Evolutionary conservation across 1,139 yeast species (phyloP).

Genomic region (Pichia sp.): DNA sequence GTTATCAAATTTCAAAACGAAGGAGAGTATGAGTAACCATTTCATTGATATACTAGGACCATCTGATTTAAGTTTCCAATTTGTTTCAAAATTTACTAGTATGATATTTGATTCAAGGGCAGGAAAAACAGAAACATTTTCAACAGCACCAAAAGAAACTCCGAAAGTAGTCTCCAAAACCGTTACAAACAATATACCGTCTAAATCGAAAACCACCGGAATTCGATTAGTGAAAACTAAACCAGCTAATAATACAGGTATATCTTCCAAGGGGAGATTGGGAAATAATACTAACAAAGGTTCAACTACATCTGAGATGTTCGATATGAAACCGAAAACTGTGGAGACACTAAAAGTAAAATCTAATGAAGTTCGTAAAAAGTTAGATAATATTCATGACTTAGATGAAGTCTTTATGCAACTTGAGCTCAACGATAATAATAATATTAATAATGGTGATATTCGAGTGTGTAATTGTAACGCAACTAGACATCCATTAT

Average conservation of each 20-base stretch:
- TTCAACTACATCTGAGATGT: constrained; percentile 24
- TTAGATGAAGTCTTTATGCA: constrained; percentile 45
- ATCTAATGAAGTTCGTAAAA: constrained; percentile 18
- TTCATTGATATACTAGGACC: constrained; percentile 49
- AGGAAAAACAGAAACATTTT: background rate
- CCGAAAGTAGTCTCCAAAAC: background rate
- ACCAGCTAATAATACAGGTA: background rate
- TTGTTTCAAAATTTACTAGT: constrained; percentile 32
- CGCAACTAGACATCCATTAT: constrained; percentile 80
- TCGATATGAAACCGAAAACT: constrained; percentile 21
- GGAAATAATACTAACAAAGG: constrained; percentile 13
- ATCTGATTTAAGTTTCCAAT: constrained; percentile 37
- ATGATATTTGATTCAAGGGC: constrained; percentile 22
- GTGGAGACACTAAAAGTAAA: constrained; percentile 12
- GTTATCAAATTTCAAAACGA: constrained; percentile 32
- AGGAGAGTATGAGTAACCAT: constrained; percentile 40
- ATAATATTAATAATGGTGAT: constrained; percentile 14
- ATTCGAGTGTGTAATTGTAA: constrained; percentile 60
- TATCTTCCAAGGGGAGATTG: constrained; percentile 7
- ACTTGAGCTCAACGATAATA: constrained; percentile 28
- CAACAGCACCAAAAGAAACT: background rate
- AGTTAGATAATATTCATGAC: constrained; percentile 46
- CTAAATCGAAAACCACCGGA: constrained; percentile 3
- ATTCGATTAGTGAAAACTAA: constrained; percentile 8
- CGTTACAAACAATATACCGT: background rate